Percentiles rank a stretch among this genome's conserved stretches.
Conservation (phyloP, 345 rosid species). For the Brassica cretica region DNA sequence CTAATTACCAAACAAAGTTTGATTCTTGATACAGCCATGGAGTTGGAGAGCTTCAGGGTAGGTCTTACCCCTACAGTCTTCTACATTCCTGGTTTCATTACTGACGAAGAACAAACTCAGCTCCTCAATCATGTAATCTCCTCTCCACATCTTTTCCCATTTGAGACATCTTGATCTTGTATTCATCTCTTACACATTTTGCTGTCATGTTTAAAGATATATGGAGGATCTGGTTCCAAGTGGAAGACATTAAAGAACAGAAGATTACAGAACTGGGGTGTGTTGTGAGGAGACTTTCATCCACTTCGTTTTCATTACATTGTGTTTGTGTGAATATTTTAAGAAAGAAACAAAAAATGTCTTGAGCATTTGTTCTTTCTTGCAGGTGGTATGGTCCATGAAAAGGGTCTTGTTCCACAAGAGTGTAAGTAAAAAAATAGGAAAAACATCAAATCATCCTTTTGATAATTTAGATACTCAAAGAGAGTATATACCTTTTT, state of each 20-base stretch:
- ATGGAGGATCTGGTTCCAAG: slow-evolving; percentile 67
- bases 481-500: background rate
- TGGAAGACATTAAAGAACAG: slow-evolving; percentile 90
- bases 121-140: slow-evolving; percentile 53
- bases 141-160: background rate
- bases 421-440: slow-evolving; percentile 55
- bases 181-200: background rate
- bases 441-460: background rate
- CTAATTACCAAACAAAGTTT: background rate
- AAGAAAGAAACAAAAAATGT: background rate
- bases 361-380: slow-evolving; percentile 12
- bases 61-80: slow-evolving; percentile 67
- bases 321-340: background rate
- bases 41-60: slow-evolving; percentile 50
- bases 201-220: slow-evolving; percentile 45
- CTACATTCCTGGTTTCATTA: slow-evolving; percentile 65
- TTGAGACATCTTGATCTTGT: background rate
- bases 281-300: slow-evolving; percentile 13
- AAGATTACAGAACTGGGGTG: slow-evolving; percentile 94
- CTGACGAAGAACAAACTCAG: slow-evolving; percentile 57
- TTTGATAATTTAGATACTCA: background rate
- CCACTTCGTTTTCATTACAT: background rate
- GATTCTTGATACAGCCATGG: slow-evolving; percentile 33
- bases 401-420: slow-evolving; percentile 91
- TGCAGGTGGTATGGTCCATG: slow-evolving; percentile 94